Evolutionary conservation across 2,329 filamentous ascomycete genomes (phyloP).

Genomic region (Aspergillus caelatus): DNA sequence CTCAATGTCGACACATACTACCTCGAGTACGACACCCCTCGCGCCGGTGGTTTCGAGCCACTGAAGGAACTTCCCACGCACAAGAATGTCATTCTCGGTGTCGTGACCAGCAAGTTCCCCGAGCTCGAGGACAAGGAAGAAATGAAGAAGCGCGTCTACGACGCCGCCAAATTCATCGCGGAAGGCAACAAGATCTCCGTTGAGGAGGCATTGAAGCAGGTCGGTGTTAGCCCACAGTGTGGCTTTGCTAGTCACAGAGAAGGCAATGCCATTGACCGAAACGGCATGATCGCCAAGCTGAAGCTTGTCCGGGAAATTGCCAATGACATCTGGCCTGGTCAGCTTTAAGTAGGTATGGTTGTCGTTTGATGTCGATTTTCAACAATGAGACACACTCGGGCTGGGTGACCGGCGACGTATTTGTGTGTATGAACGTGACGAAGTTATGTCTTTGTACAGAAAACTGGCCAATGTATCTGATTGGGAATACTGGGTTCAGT

Average conservation of each 20-base stretch:
- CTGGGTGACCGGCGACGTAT: neutral
- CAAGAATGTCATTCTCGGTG: slow-evolving; percentile 66
- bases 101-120: slow-evolving; percentile 65
- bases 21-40: slow-evolving; percentile 69
- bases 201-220: slow-evolving; percentile 69
- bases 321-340: slow-evolving; percentile 69
- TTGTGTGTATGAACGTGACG: neutral
- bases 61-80: slow-evolving; percentile 62
- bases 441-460: neutral
- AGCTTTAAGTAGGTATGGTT: slow-evolving; percentile 40
- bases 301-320: slow-evolving; percentile 71
- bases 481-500: neutral
- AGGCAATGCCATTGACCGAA: slow-evolving; percentile 68
- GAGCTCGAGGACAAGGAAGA: slow-evolving; percentile 66
- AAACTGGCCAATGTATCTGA: neutral
- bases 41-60: slow-evolving; percentile 68
- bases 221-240: slow-evolving; percentile 72
- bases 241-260: slow-evolving; percentile 74
- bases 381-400: slow-evolving; percentile 12
- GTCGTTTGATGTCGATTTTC: slow-evolving; percentile 12
- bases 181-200: slow-evolving; percentile 65
- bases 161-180: slow-evolving; percentile 69
- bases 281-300: slow-evolving; percentile 75
- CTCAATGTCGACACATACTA: slow-evolving; percentile 69
- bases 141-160: slow-evolving; percentile 61